Conservation (phyloP, 495 filamentous ascomycete species). For the Aspergillus affinis region DNA sequence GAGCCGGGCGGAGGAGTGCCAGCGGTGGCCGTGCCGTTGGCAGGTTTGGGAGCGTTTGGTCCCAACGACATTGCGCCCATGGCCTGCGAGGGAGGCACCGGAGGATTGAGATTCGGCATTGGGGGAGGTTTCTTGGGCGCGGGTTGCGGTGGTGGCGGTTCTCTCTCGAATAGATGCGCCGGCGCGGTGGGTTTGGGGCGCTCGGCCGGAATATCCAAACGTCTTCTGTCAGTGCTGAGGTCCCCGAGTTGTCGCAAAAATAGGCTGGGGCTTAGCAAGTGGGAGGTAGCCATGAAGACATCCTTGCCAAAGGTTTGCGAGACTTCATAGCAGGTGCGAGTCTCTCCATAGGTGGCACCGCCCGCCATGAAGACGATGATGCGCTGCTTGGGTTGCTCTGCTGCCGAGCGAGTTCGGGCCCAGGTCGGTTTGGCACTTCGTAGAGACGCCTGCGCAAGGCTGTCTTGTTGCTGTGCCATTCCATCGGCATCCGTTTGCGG, state of each 20-base stretch:
- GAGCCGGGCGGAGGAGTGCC: conserved; percentile 24
- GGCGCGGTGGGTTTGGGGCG: conserved; percentile 77
- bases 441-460: conserved; percentile 71
- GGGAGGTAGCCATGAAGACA: conserved; percentile 85
- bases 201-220: conserved; percentile 79
- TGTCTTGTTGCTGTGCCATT: conserved; percentile 49
- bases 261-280: conserved; percentile 81
- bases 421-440: conserved; percentile 90
- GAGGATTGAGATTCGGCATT: conserved; percentile 26
- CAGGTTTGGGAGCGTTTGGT: conserved; percentile 19
- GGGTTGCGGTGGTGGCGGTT: conserved; percentile 50
- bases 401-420: conserved; percentile 76
- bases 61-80: conserved; percentile 61
- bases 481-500: conserved; percentile 68
- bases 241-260: conserved; percentile 82
- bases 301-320: conserved; percentile 69
- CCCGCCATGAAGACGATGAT: conserved; percentile 96
- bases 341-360: conserved; percentile 89
- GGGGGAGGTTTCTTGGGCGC: conserved; percentile 35
- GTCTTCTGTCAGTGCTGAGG: conserved; percentile 68
- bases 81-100: conserved; percentile 53
- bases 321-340: conserved; percentile 85
- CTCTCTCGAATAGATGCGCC: conserved; percentile 81
- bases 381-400: conserved; percentile 80
- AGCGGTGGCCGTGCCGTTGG: conserved; percentile 33